Conservation (phyloP, 2,329 filamentous ascomycete species). For the Ophioceras dolichostomum region DNA sequence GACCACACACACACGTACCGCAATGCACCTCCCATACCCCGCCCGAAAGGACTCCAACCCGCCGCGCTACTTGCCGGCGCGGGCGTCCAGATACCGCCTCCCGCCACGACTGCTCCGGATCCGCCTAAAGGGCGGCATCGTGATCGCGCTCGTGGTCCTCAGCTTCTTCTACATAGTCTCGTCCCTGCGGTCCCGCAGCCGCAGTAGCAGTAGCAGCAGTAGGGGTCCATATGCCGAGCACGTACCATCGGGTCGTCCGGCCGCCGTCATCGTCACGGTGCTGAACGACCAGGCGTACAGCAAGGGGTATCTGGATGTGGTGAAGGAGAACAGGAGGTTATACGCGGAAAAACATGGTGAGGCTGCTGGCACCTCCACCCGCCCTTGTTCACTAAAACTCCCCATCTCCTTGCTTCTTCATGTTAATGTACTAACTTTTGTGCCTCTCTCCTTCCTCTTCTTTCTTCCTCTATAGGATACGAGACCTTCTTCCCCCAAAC, state of each 20-base stretch:
- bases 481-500: conserved; percentile 67
- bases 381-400: no score
- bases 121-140: conserved; percentile 45
- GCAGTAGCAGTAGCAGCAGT: not conserved
- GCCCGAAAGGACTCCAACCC: conserved; percentile 72
- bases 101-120: conserved; percentile 42
- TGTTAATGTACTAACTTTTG: not conserved
- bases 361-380: conserved; percentile 9
- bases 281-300: conserved; percentile 53
- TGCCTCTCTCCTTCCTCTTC: not conserved
- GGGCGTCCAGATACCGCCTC: conserved; percentile 35
- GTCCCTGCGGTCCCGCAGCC: conserved; percentile 16
- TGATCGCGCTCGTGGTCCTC: conserved; percentile 42
- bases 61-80: conserved; percentile 50
- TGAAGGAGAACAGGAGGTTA: conserved; percentile 70
- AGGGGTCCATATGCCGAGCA: conserved; percentile 8
- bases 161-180: conserved; percentile 47
- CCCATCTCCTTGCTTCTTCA: no score
- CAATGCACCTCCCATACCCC: conserved; percentile 88
- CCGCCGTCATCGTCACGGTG: conserved; percentile 64
- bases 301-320: conserved; percentile 54
- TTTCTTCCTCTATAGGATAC: conserved; percentile 51
- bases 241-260: conserved; percentile 40
- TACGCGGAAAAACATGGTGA: conserved; percentile 83
- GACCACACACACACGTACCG: no score